Evolutionary conservation across 1,139 yeast genomes (phyloP), one percentile per base, ranked within the genome.

Genomic region (Zhuliangozyma parablackwelliae): DNA sequence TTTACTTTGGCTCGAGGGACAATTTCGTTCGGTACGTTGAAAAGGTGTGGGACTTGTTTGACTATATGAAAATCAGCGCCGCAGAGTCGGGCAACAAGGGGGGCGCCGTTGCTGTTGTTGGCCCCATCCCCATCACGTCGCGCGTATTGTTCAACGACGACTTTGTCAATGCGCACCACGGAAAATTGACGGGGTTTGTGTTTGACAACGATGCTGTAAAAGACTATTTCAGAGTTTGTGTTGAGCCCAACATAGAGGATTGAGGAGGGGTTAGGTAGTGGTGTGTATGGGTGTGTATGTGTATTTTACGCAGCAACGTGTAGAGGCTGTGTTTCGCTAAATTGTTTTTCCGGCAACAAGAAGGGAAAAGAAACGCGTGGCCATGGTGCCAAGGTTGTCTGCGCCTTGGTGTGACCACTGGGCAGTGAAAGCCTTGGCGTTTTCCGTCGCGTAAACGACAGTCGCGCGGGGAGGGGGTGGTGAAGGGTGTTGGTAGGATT

Each of bases 1-100:
- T 42, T 11, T 56, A 50, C 40, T 63, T 61, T 45, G 71, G 70
- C 1, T 58, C 65, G 27, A 45, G 45, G 34, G 61, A 56, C n/a
- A 56, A 57, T 31, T 48, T 62, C 37, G 39, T 44, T 6, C 41
- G 53, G 29, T 64, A 65, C 37, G 40, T 54, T 10, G 57, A 50
- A 27, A 57, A 54, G 37, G 38, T 62, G 2, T 59, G 61, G 57
- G 63, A 53, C 26, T 49, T 63, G 11, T 53, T 64, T 35, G 47
- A 44, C 23, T 57, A 50, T 41, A 34, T 63, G 34, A 43, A 44
- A 28, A 32, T 32, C n/a, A 32, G 34, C 3, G 36, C 44, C 12
- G 33, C 33, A 3, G 42, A 23, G 21, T 13, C 24, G 6, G 28
- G 13, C 10, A 21, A 31, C 11, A 20, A 21, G 8, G 36, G 6